Conservation (phyloP, 208 protist species). For the Porcisia deanei region DNA sequence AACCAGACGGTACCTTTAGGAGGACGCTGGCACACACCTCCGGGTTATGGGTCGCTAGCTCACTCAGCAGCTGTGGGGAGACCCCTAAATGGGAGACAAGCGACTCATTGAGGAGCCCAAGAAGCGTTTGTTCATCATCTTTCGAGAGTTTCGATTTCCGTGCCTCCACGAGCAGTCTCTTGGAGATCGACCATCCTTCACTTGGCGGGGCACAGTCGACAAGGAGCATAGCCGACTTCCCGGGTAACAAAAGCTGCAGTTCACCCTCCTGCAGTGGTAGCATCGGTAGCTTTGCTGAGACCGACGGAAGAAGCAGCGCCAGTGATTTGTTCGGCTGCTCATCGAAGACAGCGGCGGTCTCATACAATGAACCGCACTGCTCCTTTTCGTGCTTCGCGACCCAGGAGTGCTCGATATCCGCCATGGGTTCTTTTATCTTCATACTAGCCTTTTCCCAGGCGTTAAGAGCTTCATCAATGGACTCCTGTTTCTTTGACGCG, state of each 20-base stretch:
- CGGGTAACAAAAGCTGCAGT: conserved; percentile 54
- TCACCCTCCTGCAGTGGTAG: conserved; percentile 56
- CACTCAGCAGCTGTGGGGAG: conserved; percentile 34
- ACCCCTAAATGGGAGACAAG: conserved; percentile 47
- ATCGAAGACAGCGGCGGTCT: conserved; percentile 48
- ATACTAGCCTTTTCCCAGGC: conserved; percentile 54
- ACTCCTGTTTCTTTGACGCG: conserved; percentile 55
- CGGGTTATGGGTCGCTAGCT: conserved; percentile 54
- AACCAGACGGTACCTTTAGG: conserved; percentile 37
- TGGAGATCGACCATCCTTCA: conserved; percentile 41
- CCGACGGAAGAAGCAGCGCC: conserved; percentile 36
- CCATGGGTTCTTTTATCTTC: conserved; percentile 61
- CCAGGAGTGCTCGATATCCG: conserved; percentile 64
- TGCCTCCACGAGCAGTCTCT: conserved; percentile 36
- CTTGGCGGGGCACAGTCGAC: conserved; percentile 41
- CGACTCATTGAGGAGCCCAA: conserved; percentile 38
- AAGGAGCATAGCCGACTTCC: conserved; percentile 42
- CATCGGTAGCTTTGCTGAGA: conserved; percentile 47
- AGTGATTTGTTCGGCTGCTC: conserved; percentile 22
- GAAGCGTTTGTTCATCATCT: conserved; percentile 41
- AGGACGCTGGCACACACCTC: conserved; percentile 58
- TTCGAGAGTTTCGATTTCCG: conserved; percentile 34
- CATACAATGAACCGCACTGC: conserved; percentile 37
- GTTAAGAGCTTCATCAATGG: conserved; percentile 62
- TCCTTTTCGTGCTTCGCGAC: conserved; percentile 48